phyloP scores from a whole-genome alignment of 176 grass and related monocot species.

The Musa beccarii region DNA sequence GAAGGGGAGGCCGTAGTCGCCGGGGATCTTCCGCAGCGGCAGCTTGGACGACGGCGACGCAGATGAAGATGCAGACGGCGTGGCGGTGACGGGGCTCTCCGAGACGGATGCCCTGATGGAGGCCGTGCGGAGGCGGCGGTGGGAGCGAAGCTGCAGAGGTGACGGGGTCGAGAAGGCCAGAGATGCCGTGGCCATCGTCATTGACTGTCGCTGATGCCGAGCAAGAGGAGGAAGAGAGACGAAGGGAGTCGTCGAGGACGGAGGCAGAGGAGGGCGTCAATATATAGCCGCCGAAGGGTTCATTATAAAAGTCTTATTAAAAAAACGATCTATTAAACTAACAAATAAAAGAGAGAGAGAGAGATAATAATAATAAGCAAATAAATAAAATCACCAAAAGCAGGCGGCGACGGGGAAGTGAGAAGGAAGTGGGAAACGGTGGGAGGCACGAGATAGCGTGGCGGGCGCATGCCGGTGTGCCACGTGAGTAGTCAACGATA shows the following conservation, averaged over 20 bases:
- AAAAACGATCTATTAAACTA: too few relatives aligned
- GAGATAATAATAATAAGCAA: too few relatives aligned
- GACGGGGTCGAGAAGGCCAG: constrained; percentile 13
- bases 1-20: constrained; percentile 67
- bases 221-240: background rate
- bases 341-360: too few relatives aligned
- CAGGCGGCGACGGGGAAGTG: too few relatives aligned
- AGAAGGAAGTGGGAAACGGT: too few relatives aligned
- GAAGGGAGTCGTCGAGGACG: background rate
- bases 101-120: constrained; percentile 24
- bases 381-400: too few relatives aligned
- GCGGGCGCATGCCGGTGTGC: too few relatives aligned
- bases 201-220: background rate
- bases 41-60: constrained; percentile 36
- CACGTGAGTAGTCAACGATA: too few relatives aligned
- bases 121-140: background rate
- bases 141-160: background rate
- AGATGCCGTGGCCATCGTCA: constrained; percentile 19
- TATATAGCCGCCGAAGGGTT: too few relatives aligned
- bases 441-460: too few relatives aligned
- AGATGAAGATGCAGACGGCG: background rate
- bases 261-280: too few relatives aligned
- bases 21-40: constrained; percentile 66
- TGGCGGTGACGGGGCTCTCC: constrained; percentile 2
- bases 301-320: too few relatives aligned